Percentiles rank a stretch among this genome's conserved stretches.
phyloP scores from a whole-genome alignment of 345 rosid genomes.

The Melastoma malabathricum region DNA sequence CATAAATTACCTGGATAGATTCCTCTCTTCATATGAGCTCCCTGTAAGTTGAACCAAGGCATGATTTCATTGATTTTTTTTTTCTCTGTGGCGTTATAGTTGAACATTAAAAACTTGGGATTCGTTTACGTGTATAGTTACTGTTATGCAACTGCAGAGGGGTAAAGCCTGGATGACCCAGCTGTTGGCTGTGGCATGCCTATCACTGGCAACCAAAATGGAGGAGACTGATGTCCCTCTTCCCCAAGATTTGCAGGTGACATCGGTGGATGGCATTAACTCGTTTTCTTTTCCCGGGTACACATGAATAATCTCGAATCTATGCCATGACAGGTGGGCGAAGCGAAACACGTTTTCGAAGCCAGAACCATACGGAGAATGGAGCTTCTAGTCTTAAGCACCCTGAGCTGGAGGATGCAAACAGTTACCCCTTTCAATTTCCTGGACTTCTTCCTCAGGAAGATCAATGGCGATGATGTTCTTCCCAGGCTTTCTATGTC shows the following conservation, averaged over 20 bases:
- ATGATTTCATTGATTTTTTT: no score
- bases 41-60: conserved; percentile 32
- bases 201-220: conserved; percentile 66
- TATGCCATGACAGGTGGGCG: conserved; percentile 25
- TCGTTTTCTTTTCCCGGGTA: not conserved
- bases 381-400: conserved; percentile 64
- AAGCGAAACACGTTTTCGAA: conserved; percentile 48
- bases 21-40: conserved; percentile 49
- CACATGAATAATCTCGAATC: not conserved
- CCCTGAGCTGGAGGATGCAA: conserved; percentile 66
- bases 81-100: no score
- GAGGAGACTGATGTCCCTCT: conserved; percentile 63
- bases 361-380: conserved; percentile 58
- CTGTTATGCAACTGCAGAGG: conserved; percentile 23
- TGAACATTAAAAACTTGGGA: not conserved
- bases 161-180: conserved; percentile 62
- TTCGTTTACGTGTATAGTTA: not conserved
- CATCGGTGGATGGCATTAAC: not conserved
- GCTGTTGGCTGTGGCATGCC: conserved; percentile 57
- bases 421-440: conserved; percentile 60
- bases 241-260: conserved; percentile 54
- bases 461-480: conserved; percentile 32
- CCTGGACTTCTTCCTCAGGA: conserved; percentile 43
- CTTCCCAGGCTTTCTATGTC: conserved; percentile 17
- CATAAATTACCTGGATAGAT: conserved; percentile 59